Conservation (phyloP, 2,329 filamentous ascomycete species). For the Pezicula neosporulosa region DNA sequence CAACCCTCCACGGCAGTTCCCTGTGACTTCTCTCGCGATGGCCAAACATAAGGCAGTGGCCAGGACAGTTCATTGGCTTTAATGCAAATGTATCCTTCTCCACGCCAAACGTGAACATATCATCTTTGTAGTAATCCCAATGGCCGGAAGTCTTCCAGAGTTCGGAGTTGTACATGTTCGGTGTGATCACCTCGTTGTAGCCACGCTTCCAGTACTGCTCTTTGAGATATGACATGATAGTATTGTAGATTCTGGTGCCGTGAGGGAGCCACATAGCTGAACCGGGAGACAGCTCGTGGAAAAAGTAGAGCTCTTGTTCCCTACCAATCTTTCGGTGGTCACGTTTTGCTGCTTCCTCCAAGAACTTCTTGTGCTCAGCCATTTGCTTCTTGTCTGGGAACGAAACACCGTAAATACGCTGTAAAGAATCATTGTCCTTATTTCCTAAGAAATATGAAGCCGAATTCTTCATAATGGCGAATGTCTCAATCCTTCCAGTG, state of each 20-base stretch:
- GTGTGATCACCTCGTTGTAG: conserved; percentile 92
- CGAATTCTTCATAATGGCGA: conserved; percentile 81
- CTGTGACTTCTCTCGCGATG: conserved; percentile 83
- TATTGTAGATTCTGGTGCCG: conserved; percentile 90
- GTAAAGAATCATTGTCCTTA: conserved; percentile 88
- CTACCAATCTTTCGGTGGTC: conserved; percentile 92
- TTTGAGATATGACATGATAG: conserved; percentile 75
- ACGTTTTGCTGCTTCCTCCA: conserved; percentile 96
- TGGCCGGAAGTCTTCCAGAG: conserved; percentile 95
- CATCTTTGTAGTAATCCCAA: conserved; percentile 90
- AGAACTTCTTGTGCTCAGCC: conserved; percentile 87
- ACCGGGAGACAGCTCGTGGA: conserved; percentile 89
- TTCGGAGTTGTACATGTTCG: conserved; percentile 92
- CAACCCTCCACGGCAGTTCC: conserved; percentile 86
- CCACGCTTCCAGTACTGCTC: conserved; percentile 89
- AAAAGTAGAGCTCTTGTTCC: conserved; percentile 97
- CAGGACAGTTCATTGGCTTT: conserved; percentile 98
- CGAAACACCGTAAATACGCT: conserved; percentile 94
- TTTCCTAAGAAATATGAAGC: conserved; percentile 91
- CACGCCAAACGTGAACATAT: conserved; percentile 85
- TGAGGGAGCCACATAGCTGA: conserved; percentile 91
- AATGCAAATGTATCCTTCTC: conserved; percentile 84
- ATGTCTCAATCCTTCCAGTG: conserved; percentile 90
- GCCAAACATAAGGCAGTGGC: conserved; percentile 84
- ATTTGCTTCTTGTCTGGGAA: conserved; percentile 96